phyloP scores from a whole-genome alignment of 441 rosid species.

The Gossypium lobatum region DNA sequence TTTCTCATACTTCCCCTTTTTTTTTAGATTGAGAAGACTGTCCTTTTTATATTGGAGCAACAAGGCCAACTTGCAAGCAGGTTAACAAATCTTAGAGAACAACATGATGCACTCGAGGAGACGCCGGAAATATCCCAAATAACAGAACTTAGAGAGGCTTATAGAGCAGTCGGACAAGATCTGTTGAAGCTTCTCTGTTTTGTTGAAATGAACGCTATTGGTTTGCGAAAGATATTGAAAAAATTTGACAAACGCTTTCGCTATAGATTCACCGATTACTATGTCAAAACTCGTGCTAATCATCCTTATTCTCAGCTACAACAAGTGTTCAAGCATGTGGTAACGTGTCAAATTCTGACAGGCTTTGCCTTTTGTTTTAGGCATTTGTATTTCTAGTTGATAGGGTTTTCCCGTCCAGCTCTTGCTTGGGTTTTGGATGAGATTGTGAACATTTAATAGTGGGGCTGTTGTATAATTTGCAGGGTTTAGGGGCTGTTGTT shows the following conservation, averaged over 20 bases:
- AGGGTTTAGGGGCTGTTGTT: slow-evolving; percentile 98
- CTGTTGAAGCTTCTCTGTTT: slow-evolving; percentile 79
- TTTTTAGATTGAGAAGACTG: slow-evolving; percentile 85
- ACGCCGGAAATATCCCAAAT: slow-evolving; percentile 62
- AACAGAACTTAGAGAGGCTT: slow-evolving; percentile 62
- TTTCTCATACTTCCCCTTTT: background rate
- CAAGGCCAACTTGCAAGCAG: slow-evolving; percentile 85
- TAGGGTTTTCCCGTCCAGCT: too few species aligned
- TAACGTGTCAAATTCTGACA: slow-evolving; percentile 28
- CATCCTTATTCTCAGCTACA: slow-evolving; percentile 99
- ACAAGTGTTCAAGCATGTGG: slow-evolving; percentile 99
- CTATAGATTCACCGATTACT: slow-evolving; percentile 80
- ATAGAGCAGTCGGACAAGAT: slow-evolving; percentile 71
- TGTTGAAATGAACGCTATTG: slow-evolving; percentile 85
- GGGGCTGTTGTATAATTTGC: too few species aligned
- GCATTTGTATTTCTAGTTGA: too few species aligned
- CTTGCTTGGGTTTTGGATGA: too few species aligned
- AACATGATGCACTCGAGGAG: slow-evolving; percentile 60
- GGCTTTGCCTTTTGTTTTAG: slow-evolving; percentile 9
- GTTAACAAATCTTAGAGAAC: slow-evolving; percentile 55
- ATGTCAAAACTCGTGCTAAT: slow-evolving; percentile 90
- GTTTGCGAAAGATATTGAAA: slow-evolving; percentile 89
- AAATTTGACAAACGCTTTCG: slow-evolving; percentile 96
- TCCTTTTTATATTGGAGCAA: slow-evolving; percentile 92
- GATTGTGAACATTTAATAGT: too few species aligned